A percentile compares a stretch with the other conserved stretches of the same genome.
These are phyloP conservation scores for Aegilops sharonensis DNA, from an alignment of 176 grass and related monocot species.

Conservation along the genomic window DNA sequence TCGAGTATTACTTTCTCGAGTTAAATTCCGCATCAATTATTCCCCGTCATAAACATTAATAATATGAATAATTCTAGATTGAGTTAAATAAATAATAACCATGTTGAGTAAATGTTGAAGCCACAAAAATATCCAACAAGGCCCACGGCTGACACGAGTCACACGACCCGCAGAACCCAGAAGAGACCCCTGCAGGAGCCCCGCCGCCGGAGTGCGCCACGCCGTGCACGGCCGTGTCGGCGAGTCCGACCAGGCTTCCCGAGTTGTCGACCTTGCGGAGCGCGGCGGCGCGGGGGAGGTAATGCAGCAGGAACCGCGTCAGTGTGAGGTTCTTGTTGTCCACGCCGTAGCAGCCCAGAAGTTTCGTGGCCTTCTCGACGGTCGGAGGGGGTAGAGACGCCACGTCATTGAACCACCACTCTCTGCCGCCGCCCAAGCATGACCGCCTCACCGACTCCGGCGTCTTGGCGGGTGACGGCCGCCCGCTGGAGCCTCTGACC, in stretches of 20 bases:
- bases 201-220: conserved; percentile 60
- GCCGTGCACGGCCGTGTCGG: conserved; percentile 84
- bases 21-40: too few species aligned
- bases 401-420: conserved; percentile 95
- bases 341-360: conserved; percentile 61
- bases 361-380: conserved; percentile 61
- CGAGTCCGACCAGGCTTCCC: conserved; percentile 40
- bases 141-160: conserved; percentile 44
- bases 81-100: too few species aligned
- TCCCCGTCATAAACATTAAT: too few species aligned
- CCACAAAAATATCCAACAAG: too few species aligned
- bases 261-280: conserved; percentile 5
- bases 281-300: conserved; percentile 49
- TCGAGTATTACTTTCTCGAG: too few species aligned
- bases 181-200: conserved; percentile 76
- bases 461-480: conserved; percentile 59
- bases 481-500: neutral
- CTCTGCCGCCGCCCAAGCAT: conserved; percentile 49
- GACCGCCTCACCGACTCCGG: conserved; percentile 63
- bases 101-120: too few species aligned
- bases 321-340: conserved; percentile 82
- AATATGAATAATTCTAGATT: too few species aligned
- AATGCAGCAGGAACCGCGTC: conserved; percentile 72
- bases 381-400: conserved; percentile 44
- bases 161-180: conserved; percentile 60